Percentiles rank a stretch among this genome's conserved stretches.
These are phyloP conservation scores for Pseudozyma tsukubaensis DNA, from an alignment of 1,284 basidiomycete genomes.

Conservation along the genomic window DNA sequence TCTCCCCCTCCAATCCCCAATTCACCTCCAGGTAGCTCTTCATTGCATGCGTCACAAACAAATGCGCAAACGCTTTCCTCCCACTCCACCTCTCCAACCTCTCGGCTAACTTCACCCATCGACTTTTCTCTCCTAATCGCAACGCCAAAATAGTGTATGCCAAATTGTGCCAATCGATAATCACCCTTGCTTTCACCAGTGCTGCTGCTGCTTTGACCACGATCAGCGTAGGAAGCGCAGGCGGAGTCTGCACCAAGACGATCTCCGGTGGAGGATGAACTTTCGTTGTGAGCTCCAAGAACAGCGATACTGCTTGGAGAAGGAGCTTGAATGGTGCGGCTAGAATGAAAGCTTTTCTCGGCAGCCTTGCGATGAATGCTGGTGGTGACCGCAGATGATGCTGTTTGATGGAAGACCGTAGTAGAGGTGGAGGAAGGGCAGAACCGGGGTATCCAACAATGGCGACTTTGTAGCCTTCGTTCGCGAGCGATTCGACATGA, in stretches of 20 bases:
- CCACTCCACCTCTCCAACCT: slow-evolving; percentile 60
- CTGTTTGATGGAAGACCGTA: slow-evolving; percentile 37
- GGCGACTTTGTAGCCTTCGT: slow-evolving; percentile 81
- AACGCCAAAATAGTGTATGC: slow-evolving; percentile 92
- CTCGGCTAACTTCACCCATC: slow-evolving; percentile 75
- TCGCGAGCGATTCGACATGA: slow-evolving; percentile 90
- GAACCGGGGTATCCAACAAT: slow-evolving; percentile 80
- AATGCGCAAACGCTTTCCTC: slow-evolving; percentile 80
- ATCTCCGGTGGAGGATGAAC: slow-evolving; percentile 82
- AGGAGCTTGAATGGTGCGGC: slow-evolving; percentile 83
- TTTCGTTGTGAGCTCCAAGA: slow-evolving; percentile 68
- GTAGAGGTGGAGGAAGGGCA: slow-evolving; percentile 46
- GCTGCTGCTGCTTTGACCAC: slow-evolving; percentile 80
- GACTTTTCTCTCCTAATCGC: slow-evolving; percentile 77
- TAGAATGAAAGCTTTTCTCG: slow-evolving; percentile 76
- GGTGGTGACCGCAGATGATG: slow-evolving; percentile 78
- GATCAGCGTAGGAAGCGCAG: slow-evolving; percentile 91
- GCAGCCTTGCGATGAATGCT: slow-evolving; percentile 72
- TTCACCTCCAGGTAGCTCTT: slow-evolving; percentile 76
- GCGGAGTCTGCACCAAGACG: slow-evolving; percentile 93
- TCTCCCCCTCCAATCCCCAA: slow-evolving; percentile 74
- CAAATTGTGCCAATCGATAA: slow-evolving; percentile 99
- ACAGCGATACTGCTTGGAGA: slow-evolving; percentile 52
- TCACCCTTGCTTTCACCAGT: slow-evolving; percentile 81
- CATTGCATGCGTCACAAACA: slow-evolving; percentile 95